Percentiles rank a stretch among this genome's conserved stretches.
Evolutionary conservation across 441 rosid genomes (phyloP).

Genomic region (Euphorbia celastroides): DNA sequence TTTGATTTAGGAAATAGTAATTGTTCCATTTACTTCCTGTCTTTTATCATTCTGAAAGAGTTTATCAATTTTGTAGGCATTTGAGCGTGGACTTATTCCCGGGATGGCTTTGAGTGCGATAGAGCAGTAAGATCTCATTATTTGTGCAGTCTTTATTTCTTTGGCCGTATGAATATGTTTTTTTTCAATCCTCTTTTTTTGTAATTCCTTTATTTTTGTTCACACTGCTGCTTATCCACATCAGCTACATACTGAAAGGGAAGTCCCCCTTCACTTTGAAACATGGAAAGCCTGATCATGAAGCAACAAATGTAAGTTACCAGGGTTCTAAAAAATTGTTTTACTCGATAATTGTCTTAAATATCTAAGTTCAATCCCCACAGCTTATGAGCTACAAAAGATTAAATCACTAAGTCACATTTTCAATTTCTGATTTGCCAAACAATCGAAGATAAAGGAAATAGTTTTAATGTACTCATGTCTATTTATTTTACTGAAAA

Average conservation of each 20-base stretch:
- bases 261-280: constrained; percentile 68
- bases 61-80: constrained; percentile 48
- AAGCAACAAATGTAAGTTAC: constrained; percentile 70
- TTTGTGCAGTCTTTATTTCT: constrained; percentile 8
- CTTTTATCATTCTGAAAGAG: constrained; percentile 15
- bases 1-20: background rate
- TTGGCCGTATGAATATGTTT: constrained; percentile 5
- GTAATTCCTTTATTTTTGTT: background rate
- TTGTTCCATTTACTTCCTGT: background rate
- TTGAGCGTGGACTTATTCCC: constrained; percentile 81
- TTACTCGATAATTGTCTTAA: background rate
- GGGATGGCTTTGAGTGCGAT: constrained; percentile 75
- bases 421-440: background rate
- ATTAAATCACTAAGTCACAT: background rate
- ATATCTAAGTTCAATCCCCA: background rate
- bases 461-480: background rate
- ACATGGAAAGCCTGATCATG: constrained; percentile 90
- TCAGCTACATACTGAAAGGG: constrained; percentile 81
- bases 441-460: background rate
- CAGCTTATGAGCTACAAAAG: background rate
- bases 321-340: background rate
- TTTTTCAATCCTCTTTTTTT: background rate
- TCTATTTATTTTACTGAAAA: background rate
- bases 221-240: constrained; percentile 13
- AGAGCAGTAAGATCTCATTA: constrained; percentile 64